Evolutionary conservation across 2,329 filamentous ascomycete genomes (phyloP).

Genomic region (Fusarium setosum): DNA sequence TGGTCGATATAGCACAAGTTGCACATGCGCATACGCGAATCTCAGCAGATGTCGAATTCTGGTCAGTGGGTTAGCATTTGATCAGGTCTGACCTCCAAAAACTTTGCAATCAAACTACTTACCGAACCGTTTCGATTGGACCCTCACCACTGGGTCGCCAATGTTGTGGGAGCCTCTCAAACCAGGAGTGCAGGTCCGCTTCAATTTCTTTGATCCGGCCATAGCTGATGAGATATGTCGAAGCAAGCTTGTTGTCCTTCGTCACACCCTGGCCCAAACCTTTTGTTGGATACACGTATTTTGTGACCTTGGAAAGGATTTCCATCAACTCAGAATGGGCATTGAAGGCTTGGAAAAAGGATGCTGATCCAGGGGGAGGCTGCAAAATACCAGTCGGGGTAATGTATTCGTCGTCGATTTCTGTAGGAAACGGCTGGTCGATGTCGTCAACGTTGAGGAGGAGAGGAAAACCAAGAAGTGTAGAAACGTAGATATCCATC

Average conservation of each 20-base stretch:
- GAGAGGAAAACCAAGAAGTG: constrained; percentile 73
- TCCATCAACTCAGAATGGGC: constrained; percentile 72
- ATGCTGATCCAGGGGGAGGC: constrained; percentile 66
- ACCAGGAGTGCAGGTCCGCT: constrained; percentile 71
- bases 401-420: constrained; percentile 76
- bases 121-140: constrained; percentile 80
- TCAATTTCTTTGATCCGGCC: constrained; percentile 73
- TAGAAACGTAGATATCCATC: constrained; percentile 77
- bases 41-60: constrained; percentile 80
- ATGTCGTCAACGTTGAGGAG: constrained; percentile 73
- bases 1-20: constrained; percentile 84
- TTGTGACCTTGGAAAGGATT: constrained; percentile 73
- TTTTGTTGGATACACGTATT: constrained; percentile 74
- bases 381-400: constrained; percentile 66
- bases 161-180: constrained; percentile 75
- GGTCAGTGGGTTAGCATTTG: constrained; percentile 13
- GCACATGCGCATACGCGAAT: constrained; percentile 85
- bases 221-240: constrained; percentile 72
- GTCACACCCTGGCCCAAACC: constrained; percentile 60
- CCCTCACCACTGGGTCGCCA: constrained; percentile 85
- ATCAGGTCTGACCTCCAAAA: not conserved
- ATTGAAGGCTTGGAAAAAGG: constrained; percentile 73
- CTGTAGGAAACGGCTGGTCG: constrained; percentile 72
- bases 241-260: constrained; percentile 55
- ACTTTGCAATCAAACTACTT: constrained; percentile 47